A percentile compares a stretch with the other conserved stretches of the same genome.
Conservation (phyloP, 352 stramenopile genomes). For the Globisporangium spinosum region DNA sequence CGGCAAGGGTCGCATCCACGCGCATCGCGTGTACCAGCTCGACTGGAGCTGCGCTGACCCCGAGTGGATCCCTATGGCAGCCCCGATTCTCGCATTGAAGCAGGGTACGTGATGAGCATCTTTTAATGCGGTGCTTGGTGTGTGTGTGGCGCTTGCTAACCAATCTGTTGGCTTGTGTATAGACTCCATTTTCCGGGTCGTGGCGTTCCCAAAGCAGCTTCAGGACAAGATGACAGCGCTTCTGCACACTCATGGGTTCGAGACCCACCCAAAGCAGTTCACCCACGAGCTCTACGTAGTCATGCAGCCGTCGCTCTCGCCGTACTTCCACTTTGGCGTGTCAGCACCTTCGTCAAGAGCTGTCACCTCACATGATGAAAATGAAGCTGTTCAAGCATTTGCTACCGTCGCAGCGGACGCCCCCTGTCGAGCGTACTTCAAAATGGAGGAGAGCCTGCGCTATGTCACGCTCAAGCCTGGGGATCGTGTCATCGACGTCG, state of each 20-base stretch:
- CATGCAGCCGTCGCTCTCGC: slow-evolving; percentile 22
- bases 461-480: slow-evolving; percentile 20
- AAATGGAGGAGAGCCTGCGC: slow-evolving; percentile 44
- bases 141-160: not conserved
- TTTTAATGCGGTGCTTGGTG: not conserved
- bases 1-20: slow-evolving; percentile 33
- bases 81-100: slow-evolving; percentile 7
- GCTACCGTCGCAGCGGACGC: slow-evolving; percentile 24
- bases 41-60: slow-evolving; percentile 37
- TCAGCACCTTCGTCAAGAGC: not conserved
- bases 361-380: not conserved
- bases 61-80: slow-evolving; percentile 34
- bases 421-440: slow-evolving; percentile 53
- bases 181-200: slow-evolving; percentile 24
- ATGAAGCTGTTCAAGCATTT: not conserved
- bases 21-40: slow-evolving; percentile 52
- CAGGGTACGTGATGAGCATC: not conserved
- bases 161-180: not conserved
- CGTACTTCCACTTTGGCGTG: slow-evolving; percentile 41
- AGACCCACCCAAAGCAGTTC: slow-evolving; percentile 35
- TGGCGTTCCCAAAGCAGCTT: slow-evolving; percentile 36
- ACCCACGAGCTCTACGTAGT: slow-evolving; percentile 49
- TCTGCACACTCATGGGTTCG: slow-evolving; percentile 29
- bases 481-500: slow-evolving; percentile 43
- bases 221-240: slow-evolving; percentile 32